phyloP scores from a whole-genome alignment of 148 eudicot genomes.

The Vaccinium darrowii region DNA sequence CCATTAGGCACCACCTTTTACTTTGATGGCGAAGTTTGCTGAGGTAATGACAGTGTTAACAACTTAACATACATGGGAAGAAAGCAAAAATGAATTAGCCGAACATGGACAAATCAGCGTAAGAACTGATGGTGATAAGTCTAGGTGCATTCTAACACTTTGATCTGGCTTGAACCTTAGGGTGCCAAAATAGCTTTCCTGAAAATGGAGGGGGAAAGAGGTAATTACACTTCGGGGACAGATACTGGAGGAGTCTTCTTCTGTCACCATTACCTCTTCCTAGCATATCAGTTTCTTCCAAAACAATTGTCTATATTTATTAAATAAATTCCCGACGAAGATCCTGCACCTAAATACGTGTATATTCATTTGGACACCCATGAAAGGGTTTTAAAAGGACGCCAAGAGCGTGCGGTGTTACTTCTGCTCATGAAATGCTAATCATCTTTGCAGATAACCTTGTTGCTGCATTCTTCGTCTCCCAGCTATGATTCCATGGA shows the following conservation, averaged over 20 bases:
- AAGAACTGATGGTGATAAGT: background rate
- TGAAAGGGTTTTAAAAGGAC: background rate
- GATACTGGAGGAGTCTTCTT: background rate
- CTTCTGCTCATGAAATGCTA: constrained; percentile 15
- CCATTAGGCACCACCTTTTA: background rate
- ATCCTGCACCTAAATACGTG: background rate
- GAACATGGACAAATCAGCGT: background rate
- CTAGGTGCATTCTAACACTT: background rate
- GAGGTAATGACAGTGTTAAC: background rate
- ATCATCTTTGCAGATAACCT: constrained; percentile 51
- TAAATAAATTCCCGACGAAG: background rate
- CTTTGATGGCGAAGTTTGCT: background rate
- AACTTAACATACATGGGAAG: background rate
- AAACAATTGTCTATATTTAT: background rate
- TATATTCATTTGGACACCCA: background rate
- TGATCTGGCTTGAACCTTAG: background rate
- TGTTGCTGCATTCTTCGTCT: constrained; percentile 55
- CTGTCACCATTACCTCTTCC: background rate
- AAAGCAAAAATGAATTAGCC: background rate
- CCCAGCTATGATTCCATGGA: constrained; percentile 28
- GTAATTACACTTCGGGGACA: background rate
- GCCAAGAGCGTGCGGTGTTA: background rate
- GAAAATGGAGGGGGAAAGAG: background rate
- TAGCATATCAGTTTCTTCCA: background rate
- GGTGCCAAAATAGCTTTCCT: background rate